phyloP scores from a whole-genome alignment of 495 filamentous ascomycete genomes.

The Bathelium albidoporum region DNA sequence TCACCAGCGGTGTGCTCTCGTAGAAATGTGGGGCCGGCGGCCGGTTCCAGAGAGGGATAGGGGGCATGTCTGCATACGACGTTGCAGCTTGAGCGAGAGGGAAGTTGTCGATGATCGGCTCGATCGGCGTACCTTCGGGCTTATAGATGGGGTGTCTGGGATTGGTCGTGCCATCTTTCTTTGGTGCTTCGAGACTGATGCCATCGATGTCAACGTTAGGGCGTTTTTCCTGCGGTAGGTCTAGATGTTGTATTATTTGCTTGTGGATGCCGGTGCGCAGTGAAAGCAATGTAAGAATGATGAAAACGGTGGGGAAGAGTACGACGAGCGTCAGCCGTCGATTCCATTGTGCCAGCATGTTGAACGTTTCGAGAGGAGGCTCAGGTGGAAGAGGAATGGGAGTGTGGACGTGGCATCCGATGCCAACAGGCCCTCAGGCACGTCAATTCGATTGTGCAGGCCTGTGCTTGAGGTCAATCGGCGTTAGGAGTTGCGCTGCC shows the following conservation, averaged over 20 bases:
- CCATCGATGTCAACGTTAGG: background rate
- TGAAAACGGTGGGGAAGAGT: background rate
- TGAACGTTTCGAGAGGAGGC: background rate
- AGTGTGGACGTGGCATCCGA: background rate
- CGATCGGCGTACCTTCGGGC: background rate
- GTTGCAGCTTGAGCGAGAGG: constrained; percentile 5
- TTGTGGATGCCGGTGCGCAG: background rate
- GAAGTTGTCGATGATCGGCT: constrained; percentile 8
- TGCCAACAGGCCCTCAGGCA: background rate
- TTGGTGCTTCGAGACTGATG: background rate
- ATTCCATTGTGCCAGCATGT: constrained; percentile 2
- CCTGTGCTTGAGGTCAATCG: background rate
- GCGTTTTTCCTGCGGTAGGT: background rate
- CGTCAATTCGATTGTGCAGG: background rate
- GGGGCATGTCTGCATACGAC: constrained; percentile 5
- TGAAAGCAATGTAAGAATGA: background rate
- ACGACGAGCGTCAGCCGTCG: background rate
- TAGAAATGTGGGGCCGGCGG: constrained; percentile 7
- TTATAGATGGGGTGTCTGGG: constrained; percentile 4
- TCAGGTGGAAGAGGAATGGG: background rate
- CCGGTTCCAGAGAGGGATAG: constrained; percentile 8
- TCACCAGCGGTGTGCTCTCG: constrained; percentile 8
- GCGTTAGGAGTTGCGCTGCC: background rate
- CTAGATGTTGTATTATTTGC: background rate
- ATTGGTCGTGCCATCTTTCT: background rate